Conservation (phyloP, 176 grass and related monocot genomes). For the Puccinellia tenuiflora region DNA sequence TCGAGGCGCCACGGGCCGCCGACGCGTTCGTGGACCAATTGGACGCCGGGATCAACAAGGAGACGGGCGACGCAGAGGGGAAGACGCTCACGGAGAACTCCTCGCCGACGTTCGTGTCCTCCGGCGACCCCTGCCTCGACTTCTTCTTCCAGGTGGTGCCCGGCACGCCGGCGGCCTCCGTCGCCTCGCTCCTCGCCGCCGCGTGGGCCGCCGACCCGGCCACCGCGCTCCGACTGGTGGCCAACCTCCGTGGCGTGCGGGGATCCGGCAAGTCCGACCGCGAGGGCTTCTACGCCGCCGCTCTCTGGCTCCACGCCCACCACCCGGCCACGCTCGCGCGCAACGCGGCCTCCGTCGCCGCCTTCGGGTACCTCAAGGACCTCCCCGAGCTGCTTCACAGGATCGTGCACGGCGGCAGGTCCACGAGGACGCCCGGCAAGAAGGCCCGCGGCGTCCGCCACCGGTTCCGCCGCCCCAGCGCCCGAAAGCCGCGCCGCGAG, state of each 20-base stretch:
- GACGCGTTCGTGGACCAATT: constrained; percentile 23
- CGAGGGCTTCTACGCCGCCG: constrained; percentile 69
- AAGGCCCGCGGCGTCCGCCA: constrained; percentile 9
- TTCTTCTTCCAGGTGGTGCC: constrained; percentile 88
- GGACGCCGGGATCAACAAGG: constrained; percentile 16
- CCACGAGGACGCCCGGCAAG: constrained; percentile 47
- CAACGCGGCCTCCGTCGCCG: constrained; percentile 38
- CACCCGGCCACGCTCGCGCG: constrained; percentile 70
- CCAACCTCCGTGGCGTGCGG: constrained; percentile 70
- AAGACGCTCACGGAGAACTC: constrained; percentile 53
- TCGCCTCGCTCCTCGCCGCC: constrained; percentile 32
- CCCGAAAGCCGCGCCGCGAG: neutral
- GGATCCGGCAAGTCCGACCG: constrained; percentile 77
- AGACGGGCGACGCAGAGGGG: neutral
- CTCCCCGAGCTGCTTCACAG: constrained; percentile 84
- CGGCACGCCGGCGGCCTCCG: constrained; percentile 7
- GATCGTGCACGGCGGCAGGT: constrained; percentile 39
- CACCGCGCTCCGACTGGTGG: constrained; percentile 58
- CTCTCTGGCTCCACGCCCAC: constrained; percentile 61
- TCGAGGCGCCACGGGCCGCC: neutral
- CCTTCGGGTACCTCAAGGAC: constrained; percentile 87
- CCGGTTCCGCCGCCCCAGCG: neutral
- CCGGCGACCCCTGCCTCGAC: constrained; percentile 76
- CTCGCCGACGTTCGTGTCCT: constrained; percentile 57
- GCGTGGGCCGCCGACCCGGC: constrained; percentile 45